Percentiles rank a stretch among this genome's conserved stretches.
phyloP scores from a whole-genome alignment of 2,329 filamentous ascomycete species.

The Fusarium fracticaudum region DNA sequence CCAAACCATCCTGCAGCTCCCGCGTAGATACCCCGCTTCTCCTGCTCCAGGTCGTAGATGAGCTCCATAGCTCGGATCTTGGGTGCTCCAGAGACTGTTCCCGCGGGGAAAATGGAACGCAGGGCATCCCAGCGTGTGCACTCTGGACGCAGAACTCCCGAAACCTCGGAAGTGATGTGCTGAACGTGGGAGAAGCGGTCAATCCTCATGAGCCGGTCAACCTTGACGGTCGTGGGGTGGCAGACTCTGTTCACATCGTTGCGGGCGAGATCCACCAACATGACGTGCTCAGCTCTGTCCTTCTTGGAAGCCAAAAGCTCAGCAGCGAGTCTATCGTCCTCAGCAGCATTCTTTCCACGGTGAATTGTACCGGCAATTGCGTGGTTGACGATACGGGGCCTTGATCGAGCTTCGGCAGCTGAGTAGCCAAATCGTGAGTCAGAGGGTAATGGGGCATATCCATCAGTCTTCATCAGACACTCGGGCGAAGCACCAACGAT shows the following conservation, averaged over 20 bases:
- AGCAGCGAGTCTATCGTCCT: conserved; percentile 82
- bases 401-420: conserved; percentile 62
- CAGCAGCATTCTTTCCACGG: conserved; percentile 75
- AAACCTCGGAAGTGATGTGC: conserved; percentile 96
- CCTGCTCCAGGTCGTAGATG: conserved; percentile 90
- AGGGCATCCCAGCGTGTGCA: conserved; percentile 96
- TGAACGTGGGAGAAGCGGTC: conserved; percentile 97
- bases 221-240: conserved; percentile 87
- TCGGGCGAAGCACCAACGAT: conserved; percentile 96
- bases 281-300: conserved; percentile 94
- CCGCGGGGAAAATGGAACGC: conserved; percentile 94
- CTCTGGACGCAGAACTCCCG: conserved; percentile 81
- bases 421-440: conserved; percentile 42
- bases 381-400: conserved; percentile 90
- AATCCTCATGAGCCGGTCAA: conserved; percentile 93
- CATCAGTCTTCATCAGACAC: conserved; percentile 80
- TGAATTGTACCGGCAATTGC: conserved; percentile 97
- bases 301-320: conserved; percentile 73
- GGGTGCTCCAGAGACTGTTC: conserved; percentile 93
- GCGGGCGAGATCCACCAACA: conserved; percentile 94
- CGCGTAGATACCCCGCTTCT: conserved; percentile 95
- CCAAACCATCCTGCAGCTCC: conserved; percentile 98
- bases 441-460: conserved; percentile 37
- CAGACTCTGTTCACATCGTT: conserved; percentile 98
- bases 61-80: conserved; percentile 98